A percentile compares a stretch with the other conserved stretches of the same genome.
Evolutionary conservation across 441 rosid genomes (phyloP).

Genomic region (Viola pubescens): DNA sequence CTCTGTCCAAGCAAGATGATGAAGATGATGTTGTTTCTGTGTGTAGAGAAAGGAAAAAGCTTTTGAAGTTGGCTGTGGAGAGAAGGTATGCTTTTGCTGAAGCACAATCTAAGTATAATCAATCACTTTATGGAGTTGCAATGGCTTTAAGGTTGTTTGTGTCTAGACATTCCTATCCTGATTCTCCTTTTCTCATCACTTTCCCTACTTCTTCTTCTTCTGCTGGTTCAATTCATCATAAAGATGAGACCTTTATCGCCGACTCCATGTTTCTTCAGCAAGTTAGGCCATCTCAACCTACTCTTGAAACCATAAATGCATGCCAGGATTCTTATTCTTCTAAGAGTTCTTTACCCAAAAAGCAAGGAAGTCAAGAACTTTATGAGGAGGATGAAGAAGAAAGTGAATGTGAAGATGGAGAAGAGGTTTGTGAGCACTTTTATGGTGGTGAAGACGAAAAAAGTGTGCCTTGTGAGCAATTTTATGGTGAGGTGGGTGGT

Average conservation of each 20-base stretch:
- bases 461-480: slow-evolving; percentile 28
- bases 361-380: slow-evolving; percentile 2
- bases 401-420: slow-evolving; percentile 19
- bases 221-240: background rate
- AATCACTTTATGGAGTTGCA: slow-evolving; percentile 38
- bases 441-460: slow-evolving; percentile 19
- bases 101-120: slow-evolving; percentile 44
- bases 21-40: slow-evolving; percentile 33
- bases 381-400: slow-evolving; percentile 18
- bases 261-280: slow-evolving; percentile 30
- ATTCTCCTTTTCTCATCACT: slow-evolving; percentile 42
- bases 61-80: slow-evolving; percentile 38
- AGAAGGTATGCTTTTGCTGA: slow-evolving; percentile 40
- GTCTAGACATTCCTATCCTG: slow-evolving; percentile 36
- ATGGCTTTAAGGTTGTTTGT: slow-evolving; percentile 43
- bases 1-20: slow-evolving; percentile 37
- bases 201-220: slow-evolving; percentile 24
- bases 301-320: slow-evolving; percentile 20
- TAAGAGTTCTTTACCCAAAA: slow-evolving; percentile 1
- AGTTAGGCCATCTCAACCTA: slow-evolving; percentile 22
- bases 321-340: slow-evolving; percentile 15
- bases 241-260: slow-evolving; percentile 12
- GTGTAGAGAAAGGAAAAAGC: slow-evolving; percentile 43
- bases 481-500: slow-evolving; percentile 24
- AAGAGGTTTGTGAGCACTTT: slow-evolving; percentile 31